A percentile compares a stretch with the other conserved stretches of the same genome.
phyloP scores from a whole-genome alignment of 441 rosid species.

The Gossypium davidsonii region DNA sequence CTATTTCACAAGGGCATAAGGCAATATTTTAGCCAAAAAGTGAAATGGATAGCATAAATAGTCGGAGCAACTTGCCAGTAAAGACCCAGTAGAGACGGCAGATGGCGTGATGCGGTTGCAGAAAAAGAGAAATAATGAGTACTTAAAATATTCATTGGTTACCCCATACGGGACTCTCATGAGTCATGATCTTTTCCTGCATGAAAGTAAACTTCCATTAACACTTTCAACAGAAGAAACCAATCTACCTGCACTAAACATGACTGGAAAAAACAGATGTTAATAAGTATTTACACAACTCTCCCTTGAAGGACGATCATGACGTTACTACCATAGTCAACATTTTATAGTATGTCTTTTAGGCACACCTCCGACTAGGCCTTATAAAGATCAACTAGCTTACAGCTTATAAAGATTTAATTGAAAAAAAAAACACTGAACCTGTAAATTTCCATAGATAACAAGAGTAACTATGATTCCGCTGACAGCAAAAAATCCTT shows the following conservation, averaged over 20 bases:
- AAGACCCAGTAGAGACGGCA: slow-evolving; percentile 63
- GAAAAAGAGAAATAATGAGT: slow-evolving; percentile 77
- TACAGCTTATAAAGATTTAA: neutral
- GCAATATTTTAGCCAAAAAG: neutral
- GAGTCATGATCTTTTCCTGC: slow-evolving; percentile 54
- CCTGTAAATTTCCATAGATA: slow-evolving; percentile 83
- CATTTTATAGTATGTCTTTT: neutral
- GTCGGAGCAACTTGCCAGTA: slow-evolving; percentile 23
- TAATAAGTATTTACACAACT: neutral
- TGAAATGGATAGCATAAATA: neutral
- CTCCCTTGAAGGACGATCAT: neutral
- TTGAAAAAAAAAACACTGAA: slow-evolving; percentile 1
- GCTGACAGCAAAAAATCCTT: slow-evolving; percentile 60
- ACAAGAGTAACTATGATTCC: slow-evolving; percentile 94
- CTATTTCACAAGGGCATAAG: neutral
- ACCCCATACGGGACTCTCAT: slow-evolving; percentile 82
- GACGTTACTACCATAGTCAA: neutral
- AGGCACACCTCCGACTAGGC: neutral
- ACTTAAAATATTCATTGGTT: slow-evolving; percentile 62
- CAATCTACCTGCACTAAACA: neutral
- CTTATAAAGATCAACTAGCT: neutral
- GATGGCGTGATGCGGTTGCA: slow-evolving; percentile 81
- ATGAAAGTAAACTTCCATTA: slow-evolving; percentile 11
- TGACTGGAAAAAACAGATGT: neutral
- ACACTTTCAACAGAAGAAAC: slow-evolving; percentile 7